These are phyloP conservation scores for Coemansia sp. DNA, from an alignment of 192 early-diverging fungal genomes.

Conservation along the genomic window DNA sequence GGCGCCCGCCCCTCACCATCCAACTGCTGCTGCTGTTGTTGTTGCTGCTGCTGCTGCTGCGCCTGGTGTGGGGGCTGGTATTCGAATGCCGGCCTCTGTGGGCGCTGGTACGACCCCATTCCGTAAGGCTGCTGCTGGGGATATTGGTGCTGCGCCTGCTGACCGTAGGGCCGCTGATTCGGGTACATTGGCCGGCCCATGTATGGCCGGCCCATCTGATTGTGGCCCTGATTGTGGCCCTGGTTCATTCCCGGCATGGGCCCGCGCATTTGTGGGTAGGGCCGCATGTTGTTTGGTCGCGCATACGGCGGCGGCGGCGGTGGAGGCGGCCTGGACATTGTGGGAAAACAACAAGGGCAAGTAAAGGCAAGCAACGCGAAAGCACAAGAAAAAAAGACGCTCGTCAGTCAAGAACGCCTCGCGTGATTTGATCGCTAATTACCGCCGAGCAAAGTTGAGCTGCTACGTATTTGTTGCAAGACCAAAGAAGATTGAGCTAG, in stretches of 20 bases:
- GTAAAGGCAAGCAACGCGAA: too few relatives aligned
- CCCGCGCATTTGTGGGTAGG: constrained; percentile 4
- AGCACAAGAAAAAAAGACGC: too few relatives aligned
- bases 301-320: constrained; percentile 13
- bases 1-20: constrained; percentile 66
- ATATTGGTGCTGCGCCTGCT: constrained; percentile 15
- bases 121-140: constrained; percentile 1
- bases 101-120: constrained; percentile 45
- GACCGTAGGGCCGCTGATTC: constrained; percentile 13
- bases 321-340: constrained; percentile 13
- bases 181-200: constrained; percentile 6
- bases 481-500: too few relatives aligned
- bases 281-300: constrained; percentile 4
- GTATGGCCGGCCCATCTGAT: constrained; percentile 14
- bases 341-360: not conserved
- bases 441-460: too few relatives aligned
- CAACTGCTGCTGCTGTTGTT: constrained; percentile 4
- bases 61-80: not conserved
- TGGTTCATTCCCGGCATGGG: constrained; percentile 16
- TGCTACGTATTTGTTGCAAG: too few relatives aligned
- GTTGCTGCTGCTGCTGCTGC: constrained; percentile 19
- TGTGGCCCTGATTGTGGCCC: constrained; percentile 3
- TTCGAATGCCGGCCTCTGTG: too few relatives aligned
- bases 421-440: too few relatives aligned
- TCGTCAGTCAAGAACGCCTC: too few relatives aligned